Conservation (phyloP, 441 rosid genomes). For the Melastoma candidum region DNA sequence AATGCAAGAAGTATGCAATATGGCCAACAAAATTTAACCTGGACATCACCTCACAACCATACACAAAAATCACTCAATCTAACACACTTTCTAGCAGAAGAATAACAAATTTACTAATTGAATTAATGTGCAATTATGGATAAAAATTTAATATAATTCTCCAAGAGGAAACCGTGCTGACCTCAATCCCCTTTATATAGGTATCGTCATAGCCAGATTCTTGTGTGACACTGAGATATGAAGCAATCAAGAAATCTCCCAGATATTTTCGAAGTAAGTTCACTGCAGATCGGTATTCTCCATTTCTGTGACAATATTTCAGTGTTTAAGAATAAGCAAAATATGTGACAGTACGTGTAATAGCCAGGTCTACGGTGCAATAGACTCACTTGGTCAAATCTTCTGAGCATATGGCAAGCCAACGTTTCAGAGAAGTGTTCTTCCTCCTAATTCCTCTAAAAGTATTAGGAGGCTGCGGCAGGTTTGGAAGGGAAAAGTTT, state of each 20-base stretch:
- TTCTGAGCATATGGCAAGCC: constrained; percentile 88
- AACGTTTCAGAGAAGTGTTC: constrained; percentile 56
- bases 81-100: too few species aligned
- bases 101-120: too few species aligned
- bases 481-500: constrained; percentile 53
- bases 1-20: too few species aligned
- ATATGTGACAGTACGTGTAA: not conserved
- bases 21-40: too few species aligned
- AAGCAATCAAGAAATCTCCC: constrained; percentile 78
- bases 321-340: constrained; percentile 6
- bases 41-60: too few species aligned
- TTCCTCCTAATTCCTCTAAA: constrained; percentile 82
- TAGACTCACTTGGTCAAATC: constrained; percentile 61
- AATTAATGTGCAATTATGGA: too few species aligned
- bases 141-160: too few species aligned
- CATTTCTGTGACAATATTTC: constrained; percentile 37
- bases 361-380: constrained; percentile 5
- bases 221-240: constrained; percentile 50
- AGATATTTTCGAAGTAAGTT: constrained; percentile 85
- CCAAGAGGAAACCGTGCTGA: constrained; percentile 10
- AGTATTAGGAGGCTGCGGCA: constrained; percentile 72
- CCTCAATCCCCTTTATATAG: constrained; percentile 90
- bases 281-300: constrained; percentile 36
- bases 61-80: too few species aligned
- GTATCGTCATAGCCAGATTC: constrained; percentile 75